Percentiles rank a stretch among this genome's conserved stretches.
These are phyloP conservation scores for Thielaviopsis populi DNA, from an alignment of 2,329 filamentous ascomycete genomes.

Conservation along the genomic window DNA sequence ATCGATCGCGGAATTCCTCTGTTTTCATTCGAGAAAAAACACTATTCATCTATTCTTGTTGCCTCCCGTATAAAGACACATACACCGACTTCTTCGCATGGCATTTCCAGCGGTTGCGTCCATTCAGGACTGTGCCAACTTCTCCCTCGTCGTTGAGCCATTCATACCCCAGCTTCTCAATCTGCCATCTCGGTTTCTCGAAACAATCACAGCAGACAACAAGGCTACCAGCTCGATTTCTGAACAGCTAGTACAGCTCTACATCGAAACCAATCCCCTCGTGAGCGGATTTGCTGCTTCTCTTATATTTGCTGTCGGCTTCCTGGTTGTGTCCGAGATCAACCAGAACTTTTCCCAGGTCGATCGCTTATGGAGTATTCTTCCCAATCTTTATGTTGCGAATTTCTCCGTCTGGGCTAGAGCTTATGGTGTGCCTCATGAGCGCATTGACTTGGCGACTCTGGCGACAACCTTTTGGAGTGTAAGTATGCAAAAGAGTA, in stretches of 20 bases:
- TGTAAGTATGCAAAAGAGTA: slow-evolving; percentile 33
- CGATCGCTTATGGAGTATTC: slow-evolving; percentile 78
- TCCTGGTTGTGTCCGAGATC: slow-evolving; percentile 64
- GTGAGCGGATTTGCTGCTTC: slow-evolving; percentile 60
- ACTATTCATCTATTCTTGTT: not conserved
- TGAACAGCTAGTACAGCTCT: slow-evolving; percentile 35
- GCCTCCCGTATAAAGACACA: too few relatives aligned
- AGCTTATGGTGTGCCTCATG: slow-evolving; percentile 52
- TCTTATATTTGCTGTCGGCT: slow-evolving; percentile 52
- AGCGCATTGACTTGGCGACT: slow-evolving; percentile 57
- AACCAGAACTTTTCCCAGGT: slow-evolving; percentile 97
- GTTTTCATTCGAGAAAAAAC: not conserved
- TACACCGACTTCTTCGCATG: slow-evolving; percentile 30
- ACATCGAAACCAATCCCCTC: slow-evolving; percentile 73
- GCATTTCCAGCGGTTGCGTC: slow-evolving; percentile 56
- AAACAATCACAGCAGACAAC: slow-evolving; percentile 39
- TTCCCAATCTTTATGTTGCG: slow-evolving; percentile 73
- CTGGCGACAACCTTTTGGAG: slow-evolving; percentile 64
- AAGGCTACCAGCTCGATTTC: not conserved
- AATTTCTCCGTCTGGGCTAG: slow-evolving; percentile 79
- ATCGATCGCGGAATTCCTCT: too few relatives aligned
- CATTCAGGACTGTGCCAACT: slow-evolving; percentile 63
- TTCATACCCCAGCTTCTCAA: slow-evolving; percentile 55
- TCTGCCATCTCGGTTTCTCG: slow-evolving; percentile 50
- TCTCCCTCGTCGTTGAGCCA: slow-evolving; percentile 56